These are phyloP conservation scores for Taphrina sp. DNA, from an alignment of 1,139 yeast genomes.

Conservation along the genomic window DNA sequence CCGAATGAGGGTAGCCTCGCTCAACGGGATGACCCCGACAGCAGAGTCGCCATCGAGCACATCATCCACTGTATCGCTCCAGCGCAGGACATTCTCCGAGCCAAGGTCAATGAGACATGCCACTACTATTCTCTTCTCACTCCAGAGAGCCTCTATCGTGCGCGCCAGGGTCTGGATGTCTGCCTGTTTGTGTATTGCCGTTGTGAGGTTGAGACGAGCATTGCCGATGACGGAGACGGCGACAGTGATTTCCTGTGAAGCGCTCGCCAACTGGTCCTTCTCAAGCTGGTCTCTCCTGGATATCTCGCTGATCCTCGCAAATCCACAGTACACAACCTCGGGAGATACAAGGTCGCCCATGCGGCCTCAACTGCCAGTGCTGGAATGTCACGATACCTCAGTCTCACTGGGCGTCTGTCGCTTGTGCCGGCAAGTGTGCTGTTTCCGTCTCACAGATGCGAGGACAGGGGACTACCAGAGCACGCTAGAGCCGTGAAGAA, in stretches of 20 bases:
- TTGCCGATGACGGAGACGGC: neutral
- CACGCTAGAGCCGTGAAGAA: too few species aligned
- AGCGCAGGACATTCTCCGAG: slow-evolving; percentile 21
- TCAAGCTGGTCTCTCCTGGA: slow-evolving; percentile 1
- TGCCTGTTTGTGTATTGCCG: slow-evolving; percentile 23
- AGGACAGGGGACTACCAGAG: too few species aligned
- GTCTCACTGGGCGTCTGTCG: too few species aligned
- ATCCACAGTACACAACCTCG: slow-evolving; percentile 24
- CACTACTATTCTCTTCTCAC: slow-evolving; percentile 14
- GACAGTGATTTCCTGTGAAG: slow-evolving; percentile 3
- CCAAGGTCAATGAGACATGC: slow-evolving; percentile 27
- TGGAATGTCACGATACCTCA: too few species aligned
- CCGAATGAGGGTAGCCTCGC: slow-evolving; percentile 9
- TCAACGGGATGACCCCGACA: slow-evolving; percentile 15
- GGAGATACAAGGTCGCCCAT: slow-evolving; percentile 8
- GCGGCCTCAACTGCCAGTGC: too few species aligned
- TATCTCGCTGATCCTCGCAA: slow-evolving; percentile 20
- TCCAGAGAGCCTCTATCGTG: slow-evolving; percentile 6
- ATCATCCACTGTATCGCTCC: slow-evolving; percentile 21
- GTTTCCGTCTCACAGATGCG: too few species aligned
- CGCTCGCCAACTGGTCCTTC: neutral
- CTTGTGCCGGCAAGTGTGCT: too few species aligned
- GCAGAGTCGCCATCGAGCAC: slow-evolving; percentile 23
- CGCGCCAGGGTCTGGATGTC: slow-evolving; percentile 25
- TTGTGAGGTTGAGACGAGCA: neutral